Percentiles rank a stretch among this genome's conserved stretches.
Evolutionary conservation across 495 filamentous ascomycete genomes (phyloP).

Genomic region (Aspergillus indologenus): DNA sequence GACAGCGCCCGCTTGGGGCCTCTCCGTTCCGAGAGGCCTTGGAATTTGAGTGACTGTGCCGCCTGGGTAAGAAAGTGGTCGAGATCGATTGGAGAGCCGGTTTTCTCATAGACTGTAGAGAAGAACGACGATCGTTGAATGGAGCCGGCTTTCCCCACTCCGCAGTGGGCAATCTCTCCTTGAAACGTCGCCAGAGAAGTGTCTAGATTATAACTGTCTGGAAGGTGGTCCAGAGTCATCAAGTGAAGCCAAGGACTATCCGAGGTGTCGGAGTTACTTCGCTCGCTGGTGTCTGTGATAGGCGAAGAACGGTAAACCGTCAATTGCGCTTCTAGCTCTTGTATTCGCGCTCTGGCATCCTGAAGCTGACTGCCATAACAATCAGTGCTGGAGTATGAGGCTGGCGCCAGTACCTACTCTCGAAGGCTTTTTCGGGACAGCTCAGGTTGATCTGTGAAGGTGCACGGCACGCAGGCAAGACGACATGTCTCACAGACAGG

Average conservation of each 20-base stretch:
- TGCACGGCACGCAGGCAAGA: slow-evolving; percentile 23
- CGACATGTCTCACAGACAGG: slow-evolving; percentile 31
- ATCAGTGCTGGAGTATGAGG: background rate
- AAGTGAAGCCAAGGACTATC: background rate
- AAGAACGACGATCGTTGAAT: slow-evolving; percentile 19
- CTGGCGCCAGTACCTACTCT: slow-evolving; percentile 16
- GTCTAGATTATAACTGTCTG: slow-evolving; percentile 23
- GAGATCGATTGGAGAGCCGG: slow-evolving; percentile 20
- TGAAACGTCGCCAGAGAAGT: slow-evolving; percentile 21
- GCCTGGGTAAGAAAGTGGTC: slow-evolving; percentile 22
- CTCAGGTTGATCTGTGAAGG: slow-evolving; percentile 15
- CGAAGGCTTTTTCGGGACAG: slow-evolving; percentile 20
- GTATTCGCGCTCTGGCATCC: slow-evolving; percentile 24
- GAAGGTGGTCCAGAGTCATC: slow-evolving; percentile 2
- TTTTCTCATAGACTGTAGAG: slow-evolving; percentile 19
- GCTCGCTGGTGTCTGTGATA: background rate
- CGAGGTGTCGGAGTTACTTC: background rate
- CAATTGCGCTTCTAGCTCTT: slow-evolving; percentile 20
- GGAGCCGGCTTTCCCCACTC: slow-evolving; percentile 20
- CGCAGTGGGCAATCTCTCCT: slow-evolving; percentile 25
- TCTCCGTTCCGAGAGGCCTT: background rate
- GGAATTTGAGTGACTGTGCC: slow-evolving; percentile 12
- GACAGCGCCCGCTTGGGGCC: slow-evolving; percentile 2
- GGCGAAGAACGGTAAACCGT: background rate
- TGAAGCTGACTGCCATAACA: slow-evolving; percentile 21